Conservation (phyloP, 2,329 filamentous ascomycete species). For the Aspergillus glaucus region DNA sequence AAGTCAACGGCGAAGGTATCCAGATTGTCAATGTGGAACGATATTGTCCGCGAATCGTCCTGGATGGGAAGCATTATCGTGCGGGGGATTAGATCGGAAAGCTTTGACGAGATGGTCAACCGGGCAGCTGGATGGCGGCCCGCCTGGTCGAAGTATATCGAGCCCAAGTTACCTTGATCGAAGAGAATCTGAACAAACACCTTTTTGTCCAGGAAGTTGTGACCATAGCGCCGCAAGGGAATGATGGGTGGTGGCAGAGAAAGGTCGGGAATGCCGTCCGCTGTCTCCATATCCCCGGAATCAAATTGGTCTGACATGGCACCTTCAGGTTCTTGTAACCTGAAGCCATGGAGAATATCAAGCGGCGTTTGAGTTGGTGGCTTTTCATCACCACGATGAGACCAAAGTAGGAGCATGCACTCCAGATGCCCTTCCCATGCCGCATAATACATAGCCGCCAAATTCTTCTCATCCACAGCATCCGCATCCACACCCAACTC, state of each 20-base stretch:
- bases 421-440: slow-evolving; percentile 95
- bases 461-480: slow-evolving; percentile 81
- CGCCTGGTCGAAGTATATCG: slow-evolving; percentile 92
- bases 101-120: slow-evolving; percentile 92
- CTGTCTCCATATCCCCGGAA: slow-evolving; percentile 60
- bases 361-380: slow-evolving; percentile 23
- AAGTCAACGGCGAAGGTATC: slow-evolving; percentile 93
- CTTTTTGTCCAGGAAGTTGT: slow-evolving; percentile 98
- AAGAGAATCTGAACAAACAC: slow-evolving; percentile 92
- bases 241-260: slow-evolving; percentile 94
- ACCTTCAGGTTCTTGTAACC: slow-evolving; percentile 21
- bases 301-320: slow-evolving; percentile 27
- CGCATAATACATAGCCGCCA: slow-evolving; percentile 96
- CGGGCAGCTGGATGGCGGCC: slow-evolving; percentile 93
- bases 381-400: slow-evolving; percentile 21
- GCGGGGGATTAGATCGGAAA: slow-evolving; percentile 90
- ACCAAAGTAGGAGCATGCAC: slow-evolving; percentile 78
- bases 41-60: slow-evolving; percentile 87
- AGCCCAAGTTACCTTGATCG: slow-evolving; percentile 59
- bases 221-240: slow-evolving; percentile 85
- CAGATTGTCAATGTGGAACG: slow-evolving; percentile 91
- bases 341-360: slow-evolving; percentile 29
- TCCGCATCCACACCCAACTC: slow-evolving; percentile 71
- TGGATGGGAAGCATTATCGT: slow-evolving; percentile 94
- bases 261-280: slow-evolving; percentile 83